Base-by-base conservation (phyloP, 441 rosid species). In the Geranium incanum region DNA sequence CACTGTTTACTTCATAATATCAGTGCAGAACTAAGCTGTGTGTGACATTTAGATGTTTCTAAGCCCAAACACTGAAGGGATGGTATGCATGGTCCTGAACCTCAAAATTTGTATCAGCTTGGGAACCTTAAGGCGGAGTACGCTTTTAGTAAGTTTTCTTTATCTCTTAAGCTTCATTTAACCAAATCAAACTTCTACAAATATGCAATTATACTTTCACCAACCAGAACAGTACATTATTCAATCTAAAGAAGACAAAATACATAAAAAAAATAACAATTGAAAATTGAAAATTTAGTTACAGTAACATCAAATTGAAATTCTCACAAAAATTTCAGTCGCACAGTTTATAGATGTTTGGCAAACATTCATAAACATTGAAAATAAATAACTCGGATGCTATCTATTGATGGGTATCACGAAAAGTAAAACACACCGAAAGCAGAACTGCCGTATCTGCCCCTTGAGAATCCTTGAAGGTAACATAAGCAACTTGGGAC, bases 401-500 rank as follows among this genome's bases (percentile, higher is more conserved):
- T 50, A 50, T 41, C 48, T 41, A 41, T 41, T 41, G 48, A 41
- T 7, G 48, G 11, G 11, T 41, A 41, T 41, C 48, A 50, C 11
- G 57, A 50, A 11, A 50, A 50, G 5, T 11, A 36, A 23, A 72
- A 83, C 82, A 50, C 72, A 88, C 90, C 36, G 93, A 81, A 74
- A 88, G 86, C 72, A 88, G 90, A 64, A 82, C 79, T 43, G 86
- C 89, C 21, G 93, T 88, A 71, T 86, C 88, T 3, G 89, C 90
- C 66, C 93, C 93, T 75, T 86, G 86, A 57, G 86, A 65, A 78
- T 86, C 88, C 78, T 81, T 88, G 84, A 86, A 88, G 74, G 88
- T 83, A 76, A 88, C 89, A 80, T 80, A 82, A 9, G 89, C 89
- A 78, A 79, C 74, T 69, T 79, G 84, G 7, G 85, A 79, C 37